Conservation (phyloP, 2,329 filamentous ascomycete species). For the Xylaria sp. region DNA sequence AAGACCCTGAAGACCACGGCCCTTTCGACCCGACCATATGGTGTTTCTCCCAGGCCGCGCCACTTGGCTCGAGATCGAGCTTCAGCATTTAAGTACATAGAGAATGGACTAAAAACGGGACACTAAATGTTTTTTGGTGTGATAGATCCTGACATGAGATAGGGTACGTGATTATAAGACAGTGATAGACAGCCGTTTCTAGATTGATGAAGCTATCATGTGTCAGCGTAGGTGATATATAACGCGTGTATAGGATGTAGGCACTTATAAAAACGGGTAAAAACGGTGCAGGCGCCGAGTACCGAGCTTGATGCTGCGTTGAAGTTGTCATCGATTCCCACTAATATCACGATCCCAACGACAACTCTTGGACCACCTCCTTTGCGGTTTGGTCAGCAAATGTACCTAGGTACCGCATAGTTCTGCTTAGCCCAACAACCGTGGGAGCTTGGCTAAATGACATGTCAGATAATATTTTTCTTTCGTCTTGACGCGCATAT, state of each 20-base stretch:
- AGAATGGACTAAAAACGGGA: no score
- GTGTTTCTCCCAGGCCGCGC: no score
- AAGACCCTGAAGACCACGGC: conserved; percentile 8
- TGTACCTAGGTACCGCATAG: neutral
- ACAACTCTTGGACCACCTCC: neutral
- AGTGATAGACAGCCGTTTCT: no score
- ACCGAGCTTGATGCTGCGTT: neutral
- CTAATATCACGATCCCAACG: conserved; percentile 20
- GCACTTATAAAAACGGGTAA: no score
- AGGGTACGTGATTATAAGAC: no score
- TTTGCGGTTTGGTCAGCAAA: neutral
- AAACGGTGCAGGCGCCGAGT: neutral
- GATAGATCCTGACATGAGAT: no score
- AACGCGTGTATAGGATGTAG: no score
- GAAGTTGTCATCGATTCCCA: conserved; percentile 8
- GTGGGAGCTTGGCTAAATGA: neutral
- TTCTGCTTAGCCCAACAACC: neutral
- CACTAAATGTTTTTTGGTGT: no score
- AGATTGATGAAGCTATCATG: no score
- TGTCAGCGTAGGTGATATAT: no score
- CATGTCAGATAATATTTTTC: neutral
- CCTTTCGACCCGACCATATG: neutral
- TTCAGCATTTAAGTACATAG: no score
- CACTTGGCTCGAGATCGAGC: no score
- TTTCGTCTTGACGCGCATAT: neutral